Percentiles rank a stretch among this genome's conserved stretches.
phyloP scores from a whole-genome alignment of 176 grass and related monocot genomes.

The Thinopyrum elongatum region DNA sequence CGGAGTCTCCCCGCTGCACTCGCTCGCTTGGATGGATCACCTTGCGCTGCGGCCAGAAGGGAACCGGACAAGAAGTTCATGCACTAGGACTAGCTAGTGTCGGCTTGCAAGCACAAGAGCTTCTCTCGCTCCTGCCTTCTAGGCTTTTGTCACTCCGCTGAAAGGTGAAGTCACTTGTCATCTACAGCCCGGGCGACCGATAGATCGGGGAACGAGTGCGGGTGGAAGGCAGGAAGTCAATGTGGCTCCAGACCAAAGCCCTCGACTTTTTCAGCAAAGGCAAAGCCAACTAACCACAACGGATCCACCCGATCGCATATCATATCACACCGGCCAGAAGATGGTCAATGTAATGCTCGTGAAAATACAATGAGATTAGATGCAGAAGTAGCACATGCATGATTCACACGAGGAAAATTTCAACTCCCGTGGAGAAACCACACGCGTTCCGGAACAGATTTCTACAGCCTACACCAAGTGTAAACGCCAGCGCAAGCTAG shows the following conservation, averaged over 20 bases:
- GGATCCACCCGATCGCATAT: not conserved
- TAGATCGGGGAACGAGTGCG: not conserved
- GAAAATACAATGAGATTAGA: too few relatives aligned
- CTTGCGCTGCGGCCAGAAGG: not conserved
- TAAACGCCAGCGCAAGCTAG: not conserved
- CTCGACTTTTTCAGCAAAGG: not conserved
- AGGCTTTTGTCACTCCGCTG: slow-evolving; percentile 21
- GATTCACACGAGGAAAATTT: not conserved
- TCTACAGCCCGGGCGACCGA: not conserved
- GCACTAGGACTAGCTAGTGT: not conserved
- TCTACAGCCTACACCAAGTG: not conserved
- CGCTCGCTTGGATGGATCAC: not conserved
- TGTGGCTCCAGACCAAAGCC: not conserved
- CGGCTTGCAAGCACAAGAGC: slow-evolving; percentile 17
- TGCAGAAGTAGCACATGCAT: not conserved
- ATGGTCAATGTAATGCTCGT: not conserved
- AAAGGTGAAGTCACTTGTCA: slow-evolving; percentile 29
- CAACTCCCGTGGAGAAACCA: not conserved
- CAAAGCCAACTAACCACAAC: not conserved
- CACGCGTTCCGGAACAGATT: not conserved
- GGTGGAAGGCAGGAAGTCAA: slow-evolving; percentile 39
- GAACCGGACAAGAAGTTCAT: not conserved
- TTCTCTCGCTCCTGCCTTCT: not conserved
- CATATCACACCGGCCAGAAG: not conserved
- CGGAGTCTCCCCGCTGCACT: not conserved